Base-by-base conservation (phyloP, 2,329 filamentous ascomycete genomes). In the Neonectria punicea region DNA sequence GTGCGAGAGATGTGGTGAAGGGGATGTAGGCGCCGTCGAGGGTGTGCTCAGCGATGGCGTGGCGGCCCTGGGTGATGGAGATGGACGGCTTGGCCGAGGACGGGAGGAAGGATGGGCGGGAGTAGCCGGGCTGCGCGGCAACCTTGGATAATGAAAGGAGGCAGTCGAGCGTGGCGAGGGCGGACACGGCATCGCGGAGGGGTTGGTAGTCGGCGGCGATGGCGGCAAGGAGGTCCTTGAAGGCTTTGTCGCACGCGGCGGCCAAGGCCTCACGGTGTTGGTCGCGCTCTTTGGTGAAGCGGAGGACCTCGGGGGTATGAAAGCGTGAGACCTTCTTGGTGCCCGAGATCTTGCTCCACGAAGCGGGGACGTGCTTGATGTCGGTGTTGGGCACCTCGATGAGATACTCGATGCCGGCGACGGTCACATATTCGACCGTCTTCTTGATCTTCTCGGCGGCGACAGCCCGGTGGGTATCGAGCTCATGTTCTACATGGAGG, bases 31-130 rank as follows among this genome's bases (percentile, higher is more conserved):
- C 86, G 70, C 92, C 89, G 4, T 95, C 86, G 6, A 98, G 87
- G 11, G 95, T 89, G 75, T 97, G 94, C 78, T 99, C 96, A 50
- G 97, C 94, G 86, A 99, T 97, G 43, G 96, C 95, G 77, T 99
- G 96, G 5, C 96, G 92, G 59, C 94, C 96, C 51, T 88, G 74
- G 20, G 74, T 70, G 62, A 81, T 78, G 70, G 87, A 84, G 65
- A 99, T 90, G 63, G 89, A 87, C 9, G 90, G 89, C 13, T 89
- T 84, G 6, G 89, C 82, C 13, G 87, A 87, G 68, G 90, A 86
- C 4, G 88, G 80, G 43, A 89, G 80, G 74, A 91, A 87, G 5
- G 79, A 87, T 1, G 96, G 96, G 69, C 93, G 94, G 71, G 87
- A 87, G 80, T 99, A 99, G 68, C 94, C 94, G 0, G 95, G 94